A percentile compares a stretch with the other conserved stretches of the same genome.
Evolutionary conservation across 345 rosid species (phyloP).

Genomic region (Citrus unshiu): DNA sequence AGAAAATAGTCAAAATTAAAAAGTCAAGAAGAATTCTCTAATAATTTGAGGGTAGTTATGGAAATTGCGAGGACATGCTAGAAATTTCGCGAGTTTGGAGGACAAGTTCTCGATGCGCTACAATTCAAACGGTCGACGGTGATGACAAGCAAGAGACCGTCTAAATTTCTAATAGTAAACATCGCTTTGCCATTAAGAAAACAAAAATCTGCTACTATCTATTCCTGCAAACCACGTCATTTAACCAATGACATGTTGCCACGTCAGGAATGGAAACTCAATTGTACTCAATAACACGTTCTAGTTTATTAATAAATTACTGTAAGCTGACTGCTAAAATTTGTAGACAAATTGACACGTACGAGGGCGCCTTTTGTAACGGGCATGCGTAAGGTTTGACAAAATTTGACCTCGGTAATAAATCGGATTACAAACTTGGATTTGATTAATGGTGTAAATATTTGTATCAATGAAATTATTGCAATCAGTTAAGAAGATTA

Average conservation of each 20-base stretch:
- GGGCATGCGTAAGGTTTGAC: no score
- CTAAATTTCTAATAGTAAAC: background rate
- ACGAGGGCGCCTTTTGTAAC: no score
- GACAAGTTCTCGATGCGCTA: background rate
- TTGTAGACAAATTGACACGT: no score
- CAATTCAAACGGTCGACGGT: background rate
- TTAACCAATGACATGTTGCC: constrained; percentile 7
- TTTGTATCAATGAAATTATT: no score
- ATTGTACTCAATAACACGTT: no score
- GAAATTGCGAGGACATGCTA: background rate
- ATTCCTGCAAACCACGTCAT: background rate
- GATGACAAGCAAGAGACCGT: background rate
- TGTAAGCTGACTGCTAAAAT: no score
- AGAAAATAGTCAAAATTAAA: background rate
- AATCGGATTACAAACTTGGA: no score
- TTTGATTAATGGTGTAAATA: no score
- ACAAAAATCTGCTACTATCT: no score
- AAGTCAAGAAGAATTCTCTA: background rate
- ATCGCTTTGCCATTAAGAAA: constrained; percentile 3
- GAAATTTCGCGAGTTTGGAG: background rate
- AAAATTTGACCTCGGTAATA: no score
- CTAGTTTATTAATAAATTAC: no score
- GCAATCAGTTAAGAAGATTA: no score
- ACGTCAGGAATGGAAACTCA: background rate
- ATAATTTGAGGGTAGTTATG: background rate